Conservation (phyloP, 768 basidiomycete species). For the Amanita phalloides region DNA sequence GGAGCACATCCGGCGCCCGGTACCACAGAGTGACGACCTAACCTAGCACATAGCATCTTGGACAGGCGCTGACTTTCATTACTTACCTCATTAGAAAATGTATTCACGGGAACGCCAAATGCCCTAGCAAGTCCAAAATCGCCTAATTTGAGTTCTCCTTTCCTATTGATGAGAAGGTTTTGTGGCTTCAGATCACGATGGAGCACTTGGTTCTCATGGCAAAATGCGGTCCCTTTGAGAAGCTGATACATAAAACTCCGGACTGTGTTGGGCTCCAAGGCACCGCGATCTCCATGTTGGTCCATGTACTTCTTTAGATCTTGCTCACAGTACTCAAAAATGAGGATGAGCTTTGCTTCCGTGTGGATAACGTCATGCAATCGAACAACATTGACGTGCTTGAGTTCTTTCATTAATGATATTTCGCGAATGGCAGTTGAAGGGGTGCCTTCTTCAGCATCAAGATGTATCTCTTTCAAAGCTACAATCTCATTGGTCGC, state of each 20-base stretch:
- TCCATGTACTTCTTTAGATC: slow-evolving; percentile 99
- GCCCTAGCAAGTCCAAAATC: slow-evolving; percentile 97
- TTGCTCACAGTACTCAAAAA: slow-evolving; percentile 98
- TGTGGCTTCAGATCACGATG: slow-evolving; percentile 98
- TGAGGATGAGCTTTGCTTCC: slow-evolving; percentile 93
- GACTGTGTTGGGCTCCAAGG: slow-evolving; percentile 82
- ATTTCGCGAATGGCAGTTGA: slow-evolving; percentile 99
- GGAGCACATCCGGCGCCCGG: slow-evolving; percentile 92
- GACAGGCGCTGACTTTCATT: not conserved
- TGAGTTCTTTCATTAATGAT: slow-evolving; percentile 98
- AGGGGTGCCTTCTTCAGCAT: slow-evolving; percentile 98
- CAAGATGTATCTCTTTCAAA: slow-evolving; percentile 97
- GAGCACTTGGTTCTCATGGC: slow-evolving; percentile 95
- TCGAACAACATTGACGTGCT: slow-evolving; percentile 97
- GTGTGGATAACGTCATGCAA: slow-evolving; percentile 99
- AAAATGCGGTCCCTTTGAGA: slow-evolving; percentile 94
- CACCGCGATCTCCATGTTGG: slow-evolving; percentile 90
- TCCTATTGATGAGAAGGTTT: slow-evolving; percentile 94
- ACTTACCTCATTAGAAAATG: slow-evolving; percentile 89
- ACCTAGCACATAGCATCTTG: slow-evolving; percentile 2
- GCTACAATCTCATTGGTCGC: slow-evolving; percentile 99
- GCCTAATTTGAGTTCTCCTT: slow-evolving; percentile 93
- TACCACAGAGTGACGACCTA: slow-evolving; percentile 99
- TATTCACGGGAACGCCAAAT: slow-evolving; percentile 98
- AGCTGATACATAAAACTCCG: slow-evolving; percentile 98